phyloP scores from a whole-genome alignment of 2,329 filamentous ascomycete genomes.

The Pseudogymnoascus sp. region DNA sequence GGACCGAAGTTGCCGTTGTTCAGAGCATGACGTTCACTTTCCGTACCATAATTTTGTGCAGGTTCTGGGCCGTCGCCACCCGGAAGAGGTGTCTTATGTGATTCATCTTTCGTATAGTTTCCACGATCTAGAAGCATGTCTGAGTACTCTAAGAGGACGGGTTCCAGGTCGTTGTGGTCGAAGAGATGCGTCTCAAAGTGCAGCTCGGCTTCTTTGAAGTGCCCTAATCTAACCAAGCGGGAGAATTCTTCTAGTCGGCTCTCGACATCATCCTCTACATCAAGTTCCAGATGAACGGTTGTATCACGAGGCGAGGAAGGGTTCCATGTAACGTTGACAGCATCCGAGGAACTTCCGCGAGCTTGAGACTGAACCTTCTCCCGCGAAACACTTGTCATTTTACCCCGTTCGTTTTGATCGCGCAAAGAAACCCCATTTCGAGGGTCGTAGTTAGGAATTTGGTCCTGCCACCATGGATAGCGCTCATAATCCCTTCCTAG shows the following conservation, averaged over 20 bases:
- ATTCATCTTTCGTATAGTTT: background rate
- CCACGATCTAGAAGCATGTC: background rate
- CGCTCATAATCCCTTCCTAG: background rate
- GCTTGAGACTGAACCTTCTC: background rate
- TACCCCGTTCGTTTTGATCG: background rate
- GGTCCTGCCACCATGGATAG: background rate
- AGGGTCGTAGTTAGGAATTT: background rate
- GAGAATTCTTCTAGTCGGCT: conserved; percentile 18
- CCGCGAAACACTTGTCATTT: background rate
- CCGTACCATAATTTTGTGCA: background rate
- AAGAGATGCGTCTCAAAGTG: conserved; percentile 15
- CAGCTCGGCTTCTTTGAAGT: conserved; percentile 16
- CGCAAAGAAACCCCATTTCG: background rate
- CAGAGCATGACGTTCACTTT: background rate
- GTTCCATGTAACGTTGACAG: background rate
- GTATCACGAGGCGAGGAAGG: background rate
- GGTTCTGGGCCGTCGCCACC: background rate
- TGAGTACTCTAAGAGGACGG: background rate
- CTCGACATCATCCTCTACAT: background rate
- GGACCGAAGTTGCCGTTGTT: background rate
- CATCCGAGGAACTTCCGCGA: background rate
- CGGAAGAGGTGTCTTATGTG: background rate
- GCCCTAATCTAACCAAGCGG: conserved; percentile 17
- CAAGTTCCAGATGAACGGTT: background rate
- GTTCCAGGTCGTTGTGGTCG: background rate